phyloP scores from a whole-genome alignment of 768 basidiomycete species.

The Phlebiopsis flavidoalba region DNA sequence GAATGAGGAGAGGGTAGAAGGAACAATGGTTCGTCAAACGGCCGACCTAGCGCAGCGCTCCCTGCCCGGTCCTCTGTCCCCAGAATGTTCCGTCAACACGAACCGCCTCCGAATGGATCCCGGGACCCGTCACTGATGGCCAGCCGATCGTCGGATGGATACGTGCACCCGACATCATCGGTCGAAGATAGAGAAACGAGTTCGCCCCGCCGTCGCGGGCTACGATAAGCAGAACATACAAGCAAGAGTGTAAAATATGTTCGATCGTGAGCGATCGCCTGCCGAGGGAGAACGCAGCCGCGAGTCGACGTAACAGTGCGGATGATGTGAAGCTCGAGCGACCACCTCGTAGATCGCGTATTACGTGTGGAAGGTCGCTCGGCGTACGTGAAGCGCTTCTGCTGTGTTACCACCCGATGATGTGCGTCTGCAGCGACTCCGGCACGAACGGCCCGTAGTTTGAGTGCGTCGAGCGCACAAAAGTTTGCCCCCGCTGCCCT shows the following conservation, averaged over 20 bases:
- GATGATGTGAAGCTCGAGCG: constrained; percentile 46
- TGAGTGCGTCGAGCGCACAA: constrained; percentile 52
- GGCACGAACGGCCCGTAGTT: constrained; percentile 68
- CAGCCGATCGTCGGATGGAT: too few relatives aligned
- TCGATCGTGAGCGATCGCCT: constrained; percentile 48
- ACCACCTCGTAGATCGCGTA: constrained; percentile 63
- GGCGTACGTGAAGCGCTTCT: constrained; percentile 42
- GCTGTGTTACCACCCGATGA: constrained; percentile 39
- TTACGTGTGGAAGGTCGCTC: constrained; percentile 45
- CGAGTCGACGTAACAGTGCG: constrained; percentile 49
- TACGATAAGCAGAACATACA: too few relatives aligned
- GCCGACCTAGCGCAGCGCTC: too few relatives aligned
- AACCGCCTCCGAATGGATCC: constrained; percentile 64
- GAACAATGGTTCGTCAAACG: constrained; percentile 57
- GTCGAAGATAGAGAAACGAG: too few relatives aligned
- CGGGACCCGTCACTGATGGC: too few relatives aligned
- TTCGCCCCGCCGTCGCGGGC: constrained; percentile 43
- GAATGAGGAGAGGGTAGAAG: too few relatives aligned
- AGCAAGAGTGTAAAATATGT: too few relatives aligned
- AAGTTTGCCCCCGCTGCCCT: constrained; percentile 45
- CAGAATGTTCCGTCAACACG: too few relatives aligned
- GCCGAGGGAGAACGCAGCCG: too few relatives aligned
- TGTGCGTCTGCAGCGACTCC: constrained; percentile 33
- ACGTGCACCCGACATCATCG: too few relatives aligned
- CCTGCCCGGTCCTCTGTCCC: too few relatives aligned